Conservation (phyloP, 169 alveolate species). For the Plasmodium gallinaceum region DNA sequence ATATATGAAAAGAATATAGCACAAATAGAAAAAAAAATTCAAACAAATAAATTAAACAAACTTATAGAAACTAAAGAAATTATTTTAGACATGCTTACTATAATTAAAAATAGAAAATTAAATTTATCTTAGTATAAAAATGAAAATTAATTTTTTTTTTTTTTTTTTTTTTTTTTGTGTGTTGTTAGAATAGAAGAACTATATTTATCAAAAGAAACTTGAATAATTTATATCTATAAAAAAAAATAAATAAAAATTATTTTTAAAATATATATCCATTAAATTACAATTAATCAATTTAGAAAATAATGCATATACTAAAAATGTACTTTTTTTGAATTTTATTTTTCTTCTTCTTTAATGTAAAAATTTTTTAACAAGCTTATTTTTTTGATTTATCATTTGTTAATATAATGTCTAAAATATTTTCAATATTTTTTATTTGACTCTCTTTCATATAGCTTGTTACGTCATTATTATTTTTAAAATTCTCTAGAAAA, state of each 20-base stretch:
- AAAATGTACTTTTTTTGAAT: background rate
- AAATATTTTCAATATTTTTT: conserved; percentile 15
- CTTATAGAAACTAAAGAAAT: conserved; percentile 35
- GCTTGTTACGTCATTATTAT: conserved; percentile 10
- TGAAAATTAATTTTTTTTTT: background rate
- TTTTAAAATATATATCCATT: too few relatives aligned
- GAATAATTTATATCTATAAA: background rate
- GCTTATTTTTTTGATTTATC: conserved; percentile 17
- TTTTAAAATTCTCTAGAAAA: conserved; percentile 42
- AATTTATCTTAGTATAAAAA: background rate
- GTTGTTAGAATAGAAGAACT: background rate
- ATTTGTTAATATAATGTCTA: conserved; percentile 20
- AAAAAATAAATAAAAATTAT: too few relatives aligned
- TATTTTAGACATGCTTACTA: conserved; percentile 30
- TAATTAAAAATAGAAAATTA: conserved; percentile 60
- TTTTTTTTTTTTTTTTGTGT: conserved; percentile 2
- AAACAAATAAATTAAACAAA: conserved; percentile 47
- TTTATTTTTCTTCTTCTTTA: background rate
- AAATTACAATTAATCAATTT: too few relatives aligned
- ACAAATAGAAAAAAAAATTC: conserved; percentile 55
- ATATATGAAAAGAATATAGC: conserved; percentile 69
- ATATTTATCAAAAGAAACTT: background rate
- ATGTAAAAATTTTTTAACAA: too few relatives aligned
- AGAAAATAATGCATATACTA: too few relatives aligned
- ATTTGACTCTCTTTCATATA: conserved; percentile 47